These are phyloP conservation scores for Fusarium redolens DNA, from an alignment of 2,329 filamentous ascomycete genomes.

Conservation along the genomic window DNA sequence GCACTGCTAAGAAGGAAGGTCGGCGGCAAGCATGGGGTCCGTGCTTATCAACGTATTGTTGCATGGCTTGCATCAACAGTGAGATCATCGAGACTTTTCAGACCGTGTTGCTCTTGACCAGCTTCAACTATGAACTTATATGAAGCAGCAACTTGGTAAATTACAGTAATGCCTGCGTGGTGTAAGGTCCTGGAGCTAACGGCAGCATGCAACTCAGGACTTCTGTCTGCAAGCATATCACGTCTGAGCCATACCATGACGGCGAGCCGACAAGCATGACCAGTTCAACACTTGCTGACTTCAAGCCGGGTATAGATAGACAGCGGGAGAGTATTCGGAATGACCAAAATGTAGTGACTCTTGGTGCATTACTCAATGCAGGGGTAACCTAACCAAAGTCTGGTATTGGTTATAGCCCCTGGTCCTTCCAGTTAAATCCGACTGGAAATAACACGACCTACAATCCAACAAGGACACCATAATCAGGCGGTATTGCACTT, in stretches of 20 bases:
- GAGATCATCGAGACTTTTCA: neutral
- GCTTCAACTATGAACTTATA: neutral
- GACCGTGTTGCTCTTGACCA: neutral
- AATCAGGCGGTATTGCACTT: neutral
- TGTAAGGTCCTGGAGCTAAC: neutral
- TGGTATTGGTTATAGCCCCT: no score
- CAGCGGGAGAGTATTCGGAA: neutral
- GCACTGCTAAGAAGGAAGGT: neutral
- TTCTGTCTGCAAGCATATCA: neutral
- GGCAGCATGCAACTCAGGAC: neutral
- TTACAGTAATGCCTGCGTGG: neutral
- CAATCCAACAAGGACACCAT: neutral
- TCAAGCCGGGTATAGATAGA: no score
- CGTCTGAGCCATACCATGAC: neutral
- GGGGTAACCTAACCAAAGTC: neutral
- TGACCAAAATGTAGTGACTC: neutral
- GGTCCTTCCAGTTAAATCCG: neutral
- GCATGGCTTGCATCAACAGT: neutral
- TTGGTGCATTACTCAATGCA: neutral
- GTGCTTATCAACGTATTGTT: neutral
- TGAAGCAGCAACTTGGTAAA: neutral
- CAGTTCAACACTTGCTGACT: conserved; percentile 17
- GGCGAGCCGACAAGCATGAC: neutral
- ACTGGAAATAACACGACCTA: neutral
- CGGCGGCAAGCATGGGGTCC: neutral